phyloP scores from a whole-genome alignment of 2,329 filamentous ascomycete species.

The Trichoderma hamatum region DNA sequence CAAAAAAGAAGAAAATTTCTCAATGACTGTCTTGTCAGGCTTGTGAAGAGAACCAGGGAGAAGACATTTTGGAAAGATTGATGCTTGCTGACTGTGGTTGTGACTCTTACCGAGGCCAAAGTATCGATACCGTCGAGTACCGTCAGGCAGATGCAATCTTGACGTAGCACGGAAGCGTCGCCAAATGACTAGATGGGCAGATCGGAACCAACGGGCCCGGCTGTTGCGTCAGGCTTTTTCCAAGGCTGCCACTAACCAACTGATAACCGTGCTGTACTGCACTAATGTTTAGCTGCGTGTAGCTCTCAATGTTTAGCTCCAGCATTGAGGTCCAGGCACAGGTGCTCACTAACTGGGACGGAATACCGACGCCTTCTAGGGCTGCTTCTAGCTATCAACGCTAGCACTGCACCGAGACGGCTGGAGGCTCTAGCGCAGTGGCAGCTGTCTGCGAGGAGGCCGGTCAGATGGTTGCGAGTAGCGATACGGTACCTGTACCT shows the following conservation, averaged over 20 bases:
- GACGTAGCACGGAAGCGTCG: not conserved
- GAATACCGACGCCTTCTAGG: not conserved
- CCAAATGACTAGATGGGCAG: not conserved
- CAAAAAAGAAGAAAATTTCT: not conserved
- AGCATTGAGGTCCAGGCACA: not conserved
- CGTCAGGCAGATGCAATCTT: conserved; percentile 1
- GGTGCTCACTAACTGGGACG: not conserved
- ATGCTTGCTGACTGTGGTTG: not conserved
- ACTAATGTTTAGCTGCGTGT: not conserved
- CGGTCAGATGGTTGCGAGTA: not conserved
- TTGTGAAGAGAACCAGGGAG: not conserved
- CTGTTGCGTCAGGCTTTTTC: conserved; percentile 19
- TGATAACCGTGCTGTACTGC: not conserved
- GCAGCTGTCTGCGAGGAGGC: not conserved
- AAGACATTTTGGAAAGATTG: not conserved
- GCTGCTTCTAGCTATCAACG: not conserved
- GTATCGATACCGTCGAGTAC: not conserved
- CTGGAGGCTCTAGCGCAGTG: not conserved
- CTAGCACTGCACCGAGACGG: not conserved
- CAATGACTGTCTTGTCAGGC: too few species aligned
- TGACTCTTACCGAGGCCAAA: not conserved
- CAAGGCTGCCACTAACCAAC: conserved; percentile 3
- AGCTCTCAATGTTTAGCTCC: not conserved
- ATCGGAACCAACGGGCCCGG: not conserved
- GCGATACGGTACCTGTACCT: not conserved